phyloP scores from a whole-genome alignment of 2,329 filamentous ascomycete species.

The Fusarium protoensiforme region DNA sequence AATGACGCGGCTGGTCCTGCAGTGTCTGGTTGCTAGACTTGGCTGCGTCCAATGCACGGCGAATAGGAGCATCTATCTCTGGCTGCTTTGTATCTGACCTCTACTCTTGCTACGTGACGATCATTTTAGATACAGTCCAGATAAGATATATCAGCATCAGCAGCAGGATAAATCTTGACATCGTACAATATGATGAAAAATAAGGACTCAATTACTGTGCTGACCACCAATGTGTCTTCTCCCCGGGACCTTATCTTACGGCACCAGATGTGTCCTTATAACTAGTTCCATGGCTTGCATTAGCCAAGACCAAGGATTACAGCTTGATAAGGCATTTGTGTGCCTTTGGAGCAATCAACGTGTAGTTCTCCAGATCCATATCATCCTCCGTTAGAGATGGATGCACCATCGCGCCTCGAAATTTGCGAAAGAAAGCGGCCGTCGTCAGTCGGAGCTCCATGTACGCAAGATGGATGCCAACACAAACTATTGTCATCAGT shows the following conservation, averaged over 20 bases:
- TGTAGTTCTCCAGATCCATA: conserved; percentile 1
- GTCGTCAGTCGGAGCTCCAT: conserved; percentile 3
- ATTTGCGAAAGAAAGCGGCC: background rate
- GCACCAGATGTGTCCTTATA: background rate
- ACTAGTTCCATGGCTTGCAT: background rate
- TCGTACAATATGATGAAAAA: background rate
- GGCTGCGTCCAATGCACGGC: background rate
- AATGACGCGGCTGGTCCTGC: background rate
- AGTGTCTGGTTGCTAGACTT: background rate
- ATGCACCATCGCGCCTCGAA: background rate
- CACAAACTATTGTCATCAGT: background rate
- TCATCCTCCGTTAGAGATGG: background rate
- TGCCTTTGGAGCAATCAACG: background rate
- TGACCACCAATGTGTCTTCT: background rate
- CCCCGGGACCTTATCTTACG: background rate
- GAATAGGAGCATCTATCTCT: background rate
- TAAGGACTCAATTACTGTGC: background rate
- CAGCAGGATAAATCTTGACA: background rate
- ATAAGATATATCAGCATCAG: background rate
- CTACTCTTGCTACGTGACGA: background rate
- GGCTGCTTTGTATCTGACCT: background rate
- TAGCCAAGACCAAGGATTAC: background rate
- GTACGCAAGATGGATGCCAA: background rate
- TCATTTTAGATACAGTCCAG: background rate
- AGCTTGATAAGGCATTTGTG: background rate